Evolutionary conservation across 192 early-diverging fungal genomes (phyloP).

Genomic region (Coemansia erecta): DNA sequence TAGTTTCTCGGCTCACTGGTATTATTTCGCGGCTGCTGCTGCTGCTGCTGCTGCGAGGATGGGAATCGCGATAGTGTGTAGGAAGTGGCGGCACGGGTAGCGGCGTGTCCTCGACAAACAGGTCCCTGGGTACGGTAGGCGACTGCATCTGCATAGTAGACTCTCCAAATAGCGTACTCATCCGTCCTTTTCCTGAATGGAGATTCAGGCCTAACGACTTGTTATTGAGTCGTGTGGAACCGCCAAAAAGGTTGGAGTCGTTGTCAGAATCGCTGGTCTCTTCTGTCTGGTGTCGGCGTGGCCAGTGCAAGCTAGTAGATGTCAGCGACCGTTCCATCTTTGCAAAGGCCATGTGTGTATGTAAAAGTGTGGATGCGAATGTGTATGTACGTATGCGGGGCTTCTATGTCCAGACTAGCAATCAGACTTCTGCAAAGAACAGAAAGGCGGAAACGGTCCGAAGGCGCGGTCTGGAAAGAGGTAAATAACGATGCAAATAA

Average conservation of each 20-base stretch:
- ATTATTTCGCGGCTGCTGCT: too few species aligned
- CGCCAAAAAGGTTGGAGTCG: background rate
- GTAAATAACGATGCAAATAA: background rate
- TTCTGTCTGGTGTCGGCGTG: background rate
- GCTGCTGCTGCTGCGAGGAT: too few species aligned
- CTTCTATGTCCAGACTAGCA: background rate
- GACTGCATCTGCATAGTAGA: background rate
- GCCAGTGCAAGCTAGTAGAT: constrained; percentile 1
- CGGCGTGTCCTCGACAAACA: background rate
- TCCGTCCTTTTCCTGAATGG: background rate
- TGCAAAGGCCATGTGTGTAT: constrained; percentile 1
- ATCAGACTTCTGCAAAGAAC: background rate
- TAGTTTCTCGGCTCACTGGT: too few species aligned
- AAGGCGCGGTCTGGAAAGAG: background rate
- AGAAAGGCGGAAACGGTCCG: background rate
- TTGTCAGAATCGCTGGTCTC: constrained; percentile 1
- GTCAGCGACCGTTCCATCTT: constrained; percentile 5
- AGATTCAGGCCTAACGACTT: background rate
- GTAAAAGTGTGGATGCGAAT: background rate
- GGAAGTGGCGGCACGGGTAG: background rate
- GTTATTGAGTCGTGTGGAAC: background rate
- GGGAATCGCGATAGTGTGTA: too few species aligned
- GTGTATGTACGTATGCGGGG: background rate
- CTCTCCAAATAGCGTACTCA: background rate
- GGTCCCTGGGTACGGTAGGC: background rate